Base-by-base conservation (phyloP, 2,329 filamentous ascomycete genomes). In the Pseudogymnoascus sp. region DNA sequence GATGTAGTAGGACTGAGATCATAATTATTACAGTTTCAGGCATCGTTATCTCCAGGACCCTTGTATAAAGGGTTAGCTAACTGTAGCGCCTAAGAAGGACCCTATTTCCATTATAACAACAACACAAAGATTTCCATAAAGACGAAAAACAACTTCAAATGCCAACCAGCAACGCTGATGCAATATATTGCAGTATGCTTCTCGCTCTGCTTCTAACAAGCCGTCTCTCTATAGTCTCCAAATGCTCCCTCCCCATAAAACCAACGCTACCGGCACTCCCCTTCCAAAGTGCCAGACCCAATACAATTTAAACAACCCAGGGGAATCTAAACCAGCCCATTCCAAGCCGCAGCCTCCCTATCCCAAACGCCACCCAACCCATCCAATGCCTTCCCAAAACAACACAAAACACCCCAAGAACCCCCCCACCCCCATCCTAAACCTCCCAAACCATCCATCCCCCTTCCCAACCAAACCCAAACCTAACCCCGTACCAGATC, bases 401-500 rank as follows among this genome's bases (percentile, higher is more conserved):
- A 31, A 44, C 21, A 21, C 19, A 17, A 44, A 44, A 21, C 19
- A 44, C 40, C 42, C n/a, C n/a, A n/a, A 33, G 23, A 57, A 57
- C n/a, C 53, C 53, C 19, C 19, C 28, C 47, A 26, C 47, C n/a
- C 33, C 53, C 26, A 44, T 38, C 26, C 19, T 21, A 26, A 53
- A 9, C 53, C 53, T 60, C 28, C 53, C 53, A 35, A 6, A 17
- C 35, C 7, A 26, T 26, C 47, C 23, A 21, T 10, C 17, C 44
- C 44, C 44, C 1, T 21, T 17, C 44, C 1, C 10, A 26, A 6
- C 19, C 31, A 35, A 60, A n/a, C 36, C 57, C 13, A 35, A 40
- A 40, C 62, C 44, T 26, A 50, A 63, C 53, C 63, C 28, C 44
- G 42, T 21, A 53, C 63, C 31, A 90, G 81, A 50, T 79, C 76